These are phyloP conservation scores for Peterozyma xylosa DNA, from an alignment of 805 yeast genomes.

Conservation along the genomic window DNA sequence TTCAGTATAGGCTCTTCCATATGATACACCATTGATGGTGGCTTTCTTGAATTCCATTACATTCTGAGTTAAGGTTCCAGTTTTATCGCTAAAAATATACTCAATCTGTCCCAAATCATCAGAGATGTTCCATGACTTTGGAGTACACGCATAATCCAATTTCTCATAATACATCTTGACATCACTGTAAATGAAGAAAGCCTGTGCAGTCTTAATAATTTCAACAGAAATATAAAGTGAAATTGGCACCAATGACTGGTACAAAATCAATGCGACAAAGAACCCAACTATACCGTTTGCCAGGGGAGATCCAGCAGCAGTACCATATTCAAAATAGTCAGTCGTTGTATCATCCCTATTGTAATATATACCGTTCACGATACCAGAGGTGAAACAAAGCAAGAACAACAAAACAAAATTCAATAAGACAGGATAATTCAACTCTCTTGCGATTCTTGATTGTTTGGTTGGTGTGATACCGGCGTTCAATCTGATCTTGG, in stretches of 20 bases:
- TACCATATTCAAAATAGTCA: slow-evolving; percentile 51
- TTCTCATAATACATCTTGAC: slow-evolving; percentile 59
- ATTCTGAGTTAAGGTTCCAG: slow-evolving; percentile 79
- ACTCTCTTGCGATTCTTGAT: slow-evolving; percentile 55
- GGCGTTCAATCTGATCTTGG: slow-evolving; percentile 72
- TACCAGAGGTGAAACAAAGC: slow-evolving; percentile 61
- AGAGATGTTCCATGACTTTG: slow-evolving; percentile 77
- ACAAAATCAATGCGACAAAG: slow-evolving; percentile 65
- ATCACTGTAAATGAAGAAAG: slow-evolving; percentile 68
- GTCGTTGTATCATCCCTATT: slow-evolving; percentile 35
- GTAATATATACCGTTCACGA: slow-evolving; percentile 63
- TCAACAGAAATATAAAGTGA: slow-evolving; percentile 75
- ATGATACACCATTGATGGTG: slow-evolving; percentile 57
- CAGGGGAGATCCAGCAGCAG: slow-evolving; percentile 52
- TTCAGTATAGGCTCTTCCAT: slow-evolving; percentile 74
- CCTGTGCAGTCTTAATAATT: slow-evolving; percentile 71
- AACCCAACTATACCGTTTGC: slow-evolving; percentile 61
- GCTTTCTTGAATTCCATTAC: slow-evolving; percentile 79
- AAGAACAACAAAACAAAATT: slow-evolving; percentile 57
- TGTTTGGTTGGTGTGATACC: slow-evolving; percentile 74
- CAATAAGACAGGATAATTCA: slow-evolving; percentile 57
- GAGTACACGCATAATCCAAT: slow-evolving; percentile 70
- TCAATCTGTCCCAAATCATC: slow-evolving; percentile 84
- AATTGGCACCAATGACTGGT: slow-evolving; percentile 75
- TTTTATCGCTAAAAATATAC: slow-evolving; percentile 75